phyloP scores from a whole-genome alignment of 1,284 basidiomycete genomes.

The Cystobasidium slooffiae region DNA sequence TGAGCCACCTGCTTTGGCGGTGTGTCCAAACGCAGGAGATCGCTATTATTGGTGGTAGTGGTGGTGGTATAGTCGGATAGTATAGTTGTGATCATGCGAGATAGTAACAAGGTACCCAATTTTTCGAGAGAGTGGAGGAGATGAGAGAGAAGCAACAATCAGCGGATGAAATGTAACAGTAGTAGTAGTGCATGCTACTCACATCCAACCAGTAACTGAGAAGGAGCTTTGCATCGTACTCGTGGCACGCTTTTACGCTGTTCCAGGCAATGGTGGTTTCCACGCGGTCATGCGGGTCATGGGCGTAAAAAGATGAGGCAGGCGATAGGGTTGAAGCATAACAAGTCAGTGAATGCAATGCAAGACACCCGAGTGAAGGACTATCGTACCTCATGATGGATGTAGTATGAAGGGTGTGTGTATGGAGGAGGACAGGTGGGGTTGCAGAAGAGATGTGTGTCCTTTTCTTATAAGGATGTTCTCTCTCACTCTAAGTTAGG shows the following conservation, averaged over 20 bases:
- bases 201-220: slow-evolving; percentile 83
- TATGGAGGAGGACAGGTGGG: background rate
- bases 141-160: background rate
- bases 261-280: no score
- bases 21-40: slow-evolving; percentile 52
- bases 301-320: background rate
- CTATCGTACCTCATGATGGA: slow-evolving; percentile 17
- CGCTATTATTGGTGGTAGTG: slow-evolving; percentile 59
- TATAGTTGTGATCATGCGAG: no score
- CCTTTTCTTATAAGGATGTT: background rate
- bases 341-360: background rate
- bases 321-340: background rate
- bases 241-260: slow-evolving; percentile 47
- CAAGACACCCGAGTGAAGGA: background rate
- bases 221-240: slow-evolving; percentile 72
- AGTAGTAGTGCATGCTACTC: background rate
- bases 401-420: background rate
- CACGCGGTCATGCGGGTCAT: background rate
- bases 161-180: background rate
- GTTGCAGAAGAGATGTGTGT: background rate
- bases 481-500: background rate
- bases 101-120: background rate
- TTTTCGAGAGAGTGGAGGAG: slow-evolving; percentile 3
- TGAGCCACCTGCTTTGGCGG: slow-evolving; percentile 56
- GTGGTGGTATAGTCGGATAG: slow-evolving; percentile 58